phyloP scores from a whole-genome alignment of 1,284 basidiomycete genomes.

The Heterobasidion occidentale region DNA sequence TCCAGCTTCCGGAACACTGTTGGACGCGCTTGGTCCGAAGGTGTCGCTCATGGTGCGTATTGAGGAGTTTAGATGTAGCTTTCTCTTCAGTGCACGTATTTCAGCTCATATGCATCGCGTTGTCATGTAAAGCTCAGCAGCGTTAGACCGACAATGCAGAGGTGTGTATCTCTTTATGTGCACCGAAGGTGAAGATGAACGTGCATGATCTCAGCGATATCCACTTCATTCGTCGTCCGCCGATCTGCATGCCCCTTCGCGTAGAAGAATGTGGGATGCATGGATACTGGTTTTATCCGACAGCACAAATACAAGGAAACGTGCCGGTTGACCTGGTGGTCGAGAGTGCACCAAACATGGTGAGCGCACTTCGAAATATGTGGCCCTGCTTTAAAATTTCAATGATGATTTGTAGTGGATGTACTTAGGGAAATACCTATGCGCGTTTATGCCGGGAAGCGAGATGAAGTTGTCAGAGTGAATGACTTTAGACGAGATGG shows the following conservation, averaged over 20 bases:
- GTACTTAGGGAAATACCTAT: constrained; percentile 19
- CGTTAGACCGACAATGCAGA: neutral
- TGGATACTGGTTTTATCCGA: constrained; percentile 22
- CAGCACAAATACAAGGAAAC: constrained; percentile 1
- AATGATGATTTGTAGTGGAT: constrained; percentile 15
- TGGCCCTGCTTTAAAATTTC: neutral
- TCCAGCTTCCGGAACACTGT: neutral
- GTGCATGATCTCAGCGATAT: constrained; percentile 1
- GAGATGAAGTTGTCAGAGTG: constrained; percentile 24
- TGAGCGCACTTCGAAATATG: neutral
- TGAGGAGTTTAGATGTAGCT: neutral
- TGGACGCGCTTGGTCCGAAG: neutral
- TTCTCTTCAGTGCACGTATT: neutral
- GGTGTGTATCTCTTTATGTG: neutral
- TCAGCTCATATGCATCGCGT: neutral
- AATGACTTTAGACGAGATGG: constrained; percentile 19
- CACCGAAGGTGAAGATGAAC: neutral
- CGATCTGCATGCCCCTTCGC: constrained; percentile 16
- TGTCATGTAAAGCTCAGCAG: neutral
- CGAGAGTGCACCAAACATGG: constrained; percentile 14
- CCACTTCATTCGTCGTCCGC: constrained; percentile 17
- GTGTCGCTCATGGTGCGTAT: neutral
- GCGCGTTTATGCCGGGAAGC: constrained; percentile 9
- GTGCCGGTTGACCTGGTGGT: constrained; percentile 17
- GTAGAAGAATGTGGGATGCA: constrained; percentile 13